Evolutionary conservation across 2,329 filamentous ascomycete genomes (phyloP), one percentile per base, ranked within the genome.

Genomic region (Penicillium sp.): DNA sequence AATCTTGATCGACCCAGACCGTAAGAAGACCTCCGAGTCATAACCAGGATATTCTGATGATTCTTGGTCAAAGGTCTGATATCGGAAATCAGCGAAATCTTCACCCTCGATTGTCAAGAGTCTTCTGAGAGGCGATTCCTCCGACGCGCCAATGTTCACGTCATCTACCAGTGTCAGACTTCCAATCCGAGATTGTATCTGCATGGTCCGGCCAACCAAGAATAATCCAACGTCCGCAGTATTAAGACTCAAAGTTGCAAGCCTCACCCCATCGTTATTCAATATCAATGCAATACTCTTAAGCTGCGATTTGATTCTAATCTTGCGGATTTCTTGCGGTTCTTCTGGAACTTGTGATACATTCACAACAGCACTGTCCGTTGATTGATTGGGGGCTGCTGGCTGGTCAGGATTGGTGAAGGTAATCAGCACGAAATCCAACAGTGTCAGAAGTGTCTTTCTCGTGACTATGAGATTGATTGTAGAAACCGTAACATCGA

Each of bases 401-500:
- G 80, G 77, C 57, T 82, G 81, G 53, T 79, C 80, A 7, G 80
- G 81, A 60, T 81, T 84, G 0, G 93, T 88, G 66, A 99, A 99
- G 0, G 94, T 99, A 42, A 91, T 81, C 18, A 99, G 84, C 33
- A 97, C 87, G 66, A 99, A 99, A 70, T 99, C 94, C 45, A 99
- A 76, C 0, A 99, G 77, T 0, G 93, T 99, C 53, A 99, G 79
- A 3, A 99, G 77, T 0, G 95, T 99, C 73, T 89, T 93, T 62
- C 95, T 82, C 0, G 95, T 99, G 8, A 99, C 91, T 33, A 99
- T 85, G 21, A 99, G 73, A 68, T 97, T 97, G 75, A 99, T 96
- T 0, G 94, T 99, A 0, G 94, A 97, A 12, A 99, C 86, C 0
- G 87, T 86, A 1, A 94, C 88, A 59, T 95, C 91, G 46, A 99